Base-by-base conservation (phyloP, 495 filamentous ascomycete genomes). In the Margaritispora aquatica region DNA sequence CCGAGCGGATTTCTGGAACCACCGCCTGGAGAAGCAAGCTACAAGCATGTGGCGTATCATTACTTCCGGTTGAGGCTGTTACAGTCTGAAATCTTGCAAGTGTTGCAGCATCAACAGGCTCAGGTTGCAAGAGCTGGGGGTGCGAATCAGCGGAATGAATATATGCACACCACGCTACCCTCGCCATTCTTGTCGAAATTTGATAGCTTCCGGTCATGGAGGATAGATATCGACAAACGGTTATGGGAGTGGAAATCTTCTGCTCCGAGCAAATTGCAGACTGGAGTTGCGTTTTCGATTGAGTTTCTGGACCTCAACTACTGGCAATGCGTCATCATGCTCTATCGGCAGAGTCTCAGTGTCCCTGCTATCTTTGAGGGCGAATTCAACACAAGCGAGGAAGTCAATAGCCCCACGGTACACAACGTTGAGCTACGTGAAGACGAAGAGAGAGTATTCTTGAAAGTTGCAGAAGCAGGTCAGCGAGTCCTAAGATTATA, bases 311-410 rank as follows among this genome's bases (percentile, higher is more conserved):
- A 96, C 60, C 72, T 97, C 51, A 97, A 97, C 68, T 97, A 97
- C 69, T 97, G 92, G 90, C 93, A 97, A 70, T 89, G 91, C n/a
- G 84, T 97, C 55, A 95, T 97, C 62, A 89, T 96, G 89, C 81
- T 97, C 2, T 97, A 97, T 70, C 80, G 92, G 55, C 93, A 96
- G 66, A 93, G 89, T 67, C 74, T 97, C 50, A 89, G 88, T 20
- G 89, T 93, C n/a, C 92, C 92, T 13, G 83, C 87, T 3, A 80
- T 88, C 58, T 82, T 96, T 54, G 89, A 90, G 48, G 85, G 85
- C 21, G 91, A 96, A 71, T 78, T 88, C 44, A 83, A 82, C 44
- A 86, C 85, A 0, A 80, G 85, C 1, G 87, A 85, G 66, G 83
- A 86, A 57, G 82, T 88, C 3, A 74, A 79, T 7, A 87, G 84